phyloP scores from a whole-genome alignment of 176 grass and related monocot species.

The Puccinellia tenuiflora region DNA sequence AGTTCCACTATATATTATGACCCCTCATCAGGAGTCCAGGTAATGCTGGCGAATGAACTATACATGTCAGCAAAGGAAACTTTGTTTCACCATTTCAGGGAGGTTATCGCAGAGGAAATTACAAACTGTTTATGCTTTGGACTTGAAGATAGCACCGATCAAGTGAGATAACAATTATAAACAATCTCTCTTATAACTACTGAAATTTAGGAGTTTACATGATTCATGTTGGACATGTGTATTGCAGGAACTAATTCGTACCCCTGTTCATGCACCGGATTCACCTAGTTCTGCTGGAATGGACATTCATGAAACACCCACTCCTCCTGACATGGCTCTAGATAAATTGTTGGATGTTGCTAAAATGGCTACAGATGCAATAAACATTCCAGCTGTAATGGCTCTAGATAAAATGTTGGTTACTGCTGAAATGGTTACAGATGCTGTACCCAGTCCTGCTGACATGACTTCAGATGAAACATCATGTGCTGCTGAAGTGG shows the following conservation, averaged over 20 bases:
- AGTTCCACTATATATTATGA: constrained; percentile 24
- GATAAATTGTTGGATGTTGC: constrained; percentile 2
- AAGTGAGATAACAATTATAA: constrained; percentile 40
- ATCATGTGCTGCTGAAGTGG: constrained; percentile 15
- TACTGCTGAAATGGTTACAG: constrained; percentile 8
- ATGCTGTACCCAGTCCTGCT: background rate
- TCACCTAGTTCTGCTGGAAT: constrained; percentile 15
- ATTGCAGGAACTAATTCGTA: constrained; percentile 39
- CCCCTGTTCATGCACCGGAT: constrained; percentile 28
- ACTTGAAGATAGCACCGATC: constrained; percentile 21
- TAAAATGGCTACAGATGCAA: constrained; percentile 16
- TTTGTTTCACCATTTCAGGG: constrained; percentile 69
- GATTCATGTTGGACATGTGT: constrained; percentile 17
- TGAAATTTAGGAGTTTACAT: constrained; percentile 6
- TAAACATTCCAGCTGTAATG: background rate
- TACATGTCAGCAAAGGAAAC: constrained; percentile 68
- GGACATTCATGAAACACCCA: background rate
- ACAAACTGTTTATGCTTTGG: constrained; percentile 52
- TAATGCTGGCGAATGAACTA: constrained; percentile 60
- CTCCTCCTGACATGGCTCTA: constrained; percentile 18
- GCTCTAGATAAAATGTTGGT: constrained; percentile 18
- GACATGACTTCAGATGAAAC: constrained; percentile 15
- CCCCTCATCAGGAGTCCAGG: constrained; percentile 16
- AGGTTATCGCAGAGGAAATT: constrained; percentile 69
- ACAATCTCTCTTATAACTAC: constrained; percentile 10